Evolutionary conservation across 164 flowering plant species (phyloP).

Genomic region (Vitis rupestris): DNA sequence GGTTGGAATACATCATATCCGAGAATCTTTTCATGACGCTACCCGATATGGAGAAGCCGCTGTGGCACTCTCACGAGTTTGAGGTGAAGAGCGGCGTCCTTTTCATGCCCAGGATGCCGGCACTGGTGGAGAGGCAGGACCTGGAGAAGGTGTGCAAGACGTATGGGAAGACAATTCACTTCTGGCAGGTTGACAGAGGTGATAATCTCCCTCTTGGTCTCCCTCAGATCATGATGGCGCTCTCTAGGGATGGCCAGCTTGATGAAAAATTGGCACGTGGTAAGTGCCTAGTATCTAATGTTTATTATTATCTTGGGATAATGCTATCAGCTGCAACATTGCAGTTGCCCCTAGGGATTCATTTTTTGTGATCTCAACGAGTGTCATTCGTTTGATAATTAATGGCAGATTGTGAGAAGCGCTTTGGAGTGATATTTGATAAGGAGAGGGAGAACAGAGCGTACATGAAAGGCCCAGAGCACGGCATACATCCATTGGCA

Average conservation of each 20-base stretch:
- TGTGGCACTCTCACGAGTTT: conserved; percentile 92
- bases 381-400: background rate
- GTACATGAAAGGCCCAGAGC: conserved; percentile 66
- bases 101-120: conserved; percentile 81
- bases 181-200: conserved; percentile 89
- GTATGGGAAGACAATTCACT: conserved; percentile 78
- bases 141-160: conserved; percentile 72
- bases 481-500: conserved; percentile 79
- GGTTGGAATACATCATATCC: conserved; percentile 72
- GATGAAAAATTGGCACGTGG: conserved; percentile 40
- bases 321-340: too few relatives aligned
- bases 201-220: conserved; percentile 72
- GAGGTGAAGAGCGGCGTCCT: conserved; percentile 85
- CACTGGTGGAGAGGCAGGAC: conserved; percentile 57
- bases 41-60: conserved; percentile 74
- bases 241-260: conserved; percentile 81
- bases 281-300: conserved; percentile 5
- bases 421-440: conserved; percentile 36
- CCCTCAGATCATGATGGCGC: conserved; percentile 78
- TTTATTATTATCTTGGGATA: background rate
- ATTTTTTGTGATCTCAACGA: too few relatives aligned
- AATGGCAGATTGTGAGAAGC: conserved; percentile 53
- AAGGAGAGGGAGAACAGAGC: conserved; percentile 67
- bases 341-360: too few relatives aligned
- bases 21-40: conserved; percentile 64